Percentiles rank a stretch among this genome's conserved stretches.
Evolutionary conservation across 768 basidiomycete species (phyloP).

Genomic region (Gelatoporia subvermispora): DNA sequence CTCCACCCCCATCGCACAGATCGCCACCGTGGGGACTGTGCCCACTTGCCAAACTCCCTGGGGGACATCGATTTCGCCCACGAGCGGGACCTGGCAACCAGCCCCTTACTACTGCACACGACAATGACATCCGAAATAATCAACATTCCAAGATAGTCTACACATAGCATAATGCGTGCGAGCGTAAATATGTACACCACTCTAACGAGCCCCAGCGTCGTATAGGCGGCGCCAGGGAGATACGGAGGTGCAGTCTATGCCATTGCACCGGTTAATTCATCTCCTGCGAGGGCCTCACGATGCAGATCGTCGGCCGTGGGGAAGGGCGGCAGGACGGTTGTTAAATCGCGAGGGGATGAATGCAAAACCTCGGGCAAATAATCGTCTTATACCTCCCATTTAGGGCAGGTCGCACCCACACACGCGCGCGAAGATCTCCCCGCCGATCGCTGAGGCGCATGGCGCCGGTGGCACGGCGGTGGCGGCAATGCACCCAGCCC

Average conservation of each 20-base stretch:
- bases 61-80: neutral
- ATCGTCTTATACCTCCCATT: constrained; percentile 17
- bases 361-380: neutral
- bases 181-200: constrained; percentile 65
- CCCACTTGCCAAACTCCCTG: no score
- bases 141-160: neutral
- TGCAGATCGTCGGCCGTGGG: constrained; percentile 35
- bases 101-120: no score
- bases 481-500: no score
- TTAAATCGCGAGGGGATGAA: constrained; percentile 42
- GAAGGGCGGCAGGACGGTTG: constrained; percentile 34
- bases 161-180: neutral
- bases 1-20: neutral
- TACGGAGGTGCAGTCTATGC: constrained; percentile 88
- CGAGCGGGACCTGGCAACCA: neutral
- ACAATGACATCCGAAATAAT: neutral
- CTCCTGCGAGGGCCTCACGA: constrained; percentile 78
- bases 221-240: constrained; percentile 62
- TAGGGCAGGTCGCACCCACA: constrained; percentile 30
- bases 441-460: neutral
- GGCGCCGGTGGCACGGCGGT: neutral
- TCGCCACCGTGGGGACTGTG: neutral
- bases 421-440: constrained; percentile 10
- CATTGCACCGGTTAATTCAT: constrained; percentile 80
- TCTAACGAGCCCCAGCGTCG: constrained; percentile 75